These are phyloP conservation scores for Trichoderma virens DNA, from an alignment of 495 filamentous ascomycete species.

Conservation along the genomic window DNA sequence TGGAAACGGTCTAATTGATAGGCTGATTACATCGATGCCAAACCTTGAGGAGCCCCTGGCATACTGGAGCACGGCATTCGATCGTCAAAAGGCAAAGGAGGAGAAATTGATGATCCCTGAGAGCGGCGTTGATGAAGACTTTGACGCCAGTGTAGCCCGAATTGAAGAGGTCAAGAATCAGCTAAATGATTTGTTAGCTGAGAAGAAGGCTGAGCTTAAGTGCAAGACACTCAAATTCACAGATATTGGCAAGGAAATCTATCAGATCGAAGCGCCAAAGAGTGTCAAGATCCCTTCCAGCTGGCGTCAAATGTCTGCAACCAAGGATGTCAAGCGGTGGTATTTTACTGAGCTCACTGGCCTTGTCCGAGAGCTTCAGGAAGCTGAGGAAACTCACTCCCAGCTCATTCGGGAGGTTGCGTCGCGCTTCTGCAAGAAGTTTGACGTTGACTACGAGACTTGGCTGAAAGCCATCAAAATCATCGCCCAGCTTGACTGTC, in stretches of 20 bases:
- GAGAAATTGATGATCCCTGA: slow-evolving; percentile 70
- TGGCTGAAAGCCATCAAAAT: slow-evolving; percentile 86
- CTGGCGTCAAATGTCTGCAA: slow-evolving; percentile 97
- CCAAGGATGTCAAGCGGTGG: slow-evolving; percentile 84
- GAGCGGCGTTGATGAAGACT: slow-evolving; percentile 83
- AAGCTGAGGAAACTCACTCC: slow-evolving; percentile 88
- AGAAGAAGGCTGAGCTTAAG: slow-evolving; percentile 57
- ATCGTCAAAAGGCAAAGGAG: slow-evolving; percentile 70
- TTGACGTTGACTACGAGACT: slow-evolving; percentile 77
- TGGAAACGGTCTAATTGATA: slow-evolving; percentile 75
- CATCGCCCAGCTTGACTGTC: slow-evolving; percentile 86
- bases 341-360: slow-evolving; percentile 79
- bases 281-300: slow-evolving; percentile 77
- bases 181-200: slow-evolving; percentile 63
- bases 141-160: slow-evolving; percentile 74
- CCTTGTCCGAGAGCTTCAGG: slow-evolving; percentile 78
- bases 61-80: slow-evolving; percentile 90
- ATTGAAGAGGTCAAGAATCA: slow-evolving; percentile 65
- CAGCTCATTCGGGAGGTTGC: slow-evolving; percentile 88
- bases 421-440: slow-evolving; percentile 73
- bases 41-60: slow-evolving; percentile 63
- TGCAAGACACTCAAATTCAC: slow-evolving; percentile 67
- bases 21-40: slow-evolving; percentile 78
- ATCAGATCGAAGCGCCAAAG: slow-evolving; percentile 86
- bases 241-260: slow-evolving; percentile 94